These are phyloP conservation scores for Cardiosporidium cionae DNA, from an alignment of 169 alveolate genomes.

Conservation along the genomic window DNA sequence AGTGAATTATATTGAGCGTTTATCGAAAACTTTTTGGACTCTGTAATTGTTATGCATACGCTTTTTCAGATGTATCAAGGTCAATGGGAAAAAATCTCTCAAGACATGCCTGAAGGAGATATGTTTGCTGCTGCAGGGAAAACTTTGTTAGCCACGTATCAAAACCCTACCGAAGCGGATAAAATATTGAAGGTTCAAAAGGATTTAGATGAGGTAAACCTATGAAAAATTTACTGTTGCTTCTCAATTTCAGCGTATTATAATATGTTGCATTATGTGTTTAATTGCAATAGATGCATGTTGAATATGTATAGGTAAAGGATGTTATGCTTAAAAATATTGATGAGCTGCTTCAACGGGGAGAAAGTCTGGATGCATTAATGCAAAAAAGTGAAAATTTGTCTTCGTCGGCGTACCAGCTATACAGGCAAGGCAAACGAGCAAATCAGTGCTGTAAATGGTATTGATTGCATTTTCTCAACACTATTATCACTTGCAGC, in stretches of 20 bases:
- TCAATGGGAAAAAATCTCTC: constrained; percentile 19
- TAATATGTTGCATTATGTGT: not conserved
- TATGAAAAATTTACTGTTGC: not conserved
- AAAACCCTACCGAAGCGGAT: constrained; percentile 88
- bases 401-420: constrained; percentile 48
- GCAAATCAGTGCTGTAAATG: constrained; percentile 79
- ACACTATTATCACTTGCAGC: too few relatives aligned
- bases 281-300: not conserved
- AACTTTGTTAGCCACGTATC: constrained; percentile 66
- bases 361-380: constrained; percentile 82
- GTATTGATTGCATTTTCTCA: constrained; percentile 43
- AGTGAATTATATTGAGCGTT: too few relatives aligned
- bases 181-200: constrained; percentile 75
- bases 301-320: constrained; percentile 23
- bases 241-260: not conserved
- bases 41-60: too few relatives aligned
- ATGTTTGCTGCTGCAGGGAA: constrained; percentile 53
- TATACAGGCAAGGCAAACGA: constrained; percentile 78
- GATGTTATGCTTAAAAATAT: constrained; percentile 60
- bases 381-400: constrained; percentile 83
- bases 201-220: constrained; percentile 82
- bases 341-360: constrained; percentile 80
- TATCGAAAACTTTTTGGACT: too few relatives aligned
- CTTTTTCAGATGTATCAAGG: not conserved
- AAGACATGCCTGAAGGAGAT: constrained; percentile 9